phyloP scores from a whole-genome alignment of 139 green algal genomes.

The Pycnococcus provasolii region DNA sequence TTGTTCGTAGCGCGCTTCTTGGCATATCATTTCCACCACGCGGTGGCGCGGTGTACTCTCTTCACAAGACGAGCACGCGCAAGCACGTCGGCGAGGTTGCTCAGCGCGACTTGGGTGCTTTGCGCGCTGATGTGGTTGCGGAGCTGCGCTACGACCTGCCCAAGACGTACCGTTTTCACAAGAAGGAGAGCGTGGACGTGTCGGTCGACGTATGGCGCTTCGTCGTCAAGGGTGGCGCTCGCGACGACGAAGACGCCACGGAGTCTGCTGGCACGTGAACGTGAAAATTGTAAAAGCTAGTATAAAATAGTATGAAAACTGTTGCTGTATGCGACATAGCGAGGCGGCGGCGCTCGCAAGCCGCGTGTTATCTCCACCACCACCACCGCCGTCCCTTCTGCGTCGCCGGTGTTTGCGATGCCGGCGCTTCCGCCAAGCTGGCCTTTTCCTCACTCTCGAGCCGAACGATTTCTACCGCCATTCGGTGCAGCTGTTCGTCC shows the following conservation, averaged over 20 bases:
- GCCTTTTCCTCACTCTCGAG: too few species aligned
- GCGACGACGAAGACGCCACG: background rate
- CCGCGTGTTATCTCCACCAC: too few species aligned
- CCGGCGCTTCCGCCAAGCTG: too few species aligned
- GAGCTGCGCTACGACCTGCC: conserved; percentile 84
- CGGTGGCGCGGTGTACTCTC: conserved; percentile 63
- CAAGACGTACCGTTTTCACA: conserved; percentile 74
- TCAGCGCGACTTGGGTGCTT: conserved; percentile 44
- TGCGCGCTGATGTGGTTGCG: conserved; percentile 64
- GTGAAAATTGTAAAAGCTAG: too few species aligned
- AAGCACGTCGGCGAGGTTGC: conserved; percentile 56
- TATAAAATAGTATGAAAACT: too few species aligned
- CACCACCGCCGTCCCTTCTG: too few species aligned
- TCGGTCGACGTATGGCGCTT: conserved; percentile 45
- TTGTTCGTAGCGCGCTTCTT: conserved; percentile 58
- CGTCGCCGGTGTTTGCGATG: too few species aligned
- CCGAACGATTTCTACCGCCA: too few species aligned
- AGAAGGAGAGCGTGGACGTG: conserved; percentile 35
- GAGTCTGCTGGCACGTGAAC: too few species aligned
- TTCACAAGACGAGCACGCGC: conserved; percentile 82
- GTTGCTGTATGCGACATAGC: too few species aligned
- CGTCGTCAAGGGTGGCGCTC: background rate
- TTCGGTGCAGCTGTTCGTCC: too few species aligned
- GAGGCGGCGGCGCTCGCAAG: too few species aligned
- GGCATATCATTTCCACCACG: conserved; percentile 17